phyloP scores from a whole-genome alignment of 768 basidiomycete species.

The Lepiota venenata region DNA sequence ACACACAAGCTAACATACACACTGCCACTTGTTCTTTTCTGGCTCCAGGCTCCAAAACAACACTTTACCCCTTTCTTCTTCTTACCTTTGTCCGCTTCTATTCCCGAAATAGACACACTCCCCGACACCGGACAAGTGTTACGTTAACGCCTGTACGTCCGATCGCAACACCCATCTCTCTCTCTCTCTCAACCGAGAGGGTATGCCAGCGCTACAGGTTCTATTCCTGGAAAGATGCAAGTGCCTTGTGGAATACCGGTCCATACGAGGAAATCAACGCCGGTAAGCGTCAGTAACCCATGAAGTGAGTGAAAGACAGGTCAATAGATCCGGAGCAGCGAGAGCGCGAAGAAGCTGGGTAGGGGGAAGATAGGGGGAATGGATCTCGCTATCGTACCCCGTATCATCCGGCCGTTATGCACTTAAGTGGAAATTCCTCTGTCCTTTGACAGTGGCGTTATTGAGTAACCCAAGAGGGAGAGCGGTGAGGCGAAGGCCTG shows the following conservation, averaged over 20 bases:
- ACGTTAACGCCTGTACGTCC: conserved; percentile 2
- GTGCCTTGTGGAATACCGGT: not conserved
- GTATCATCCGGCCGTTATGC: no score
- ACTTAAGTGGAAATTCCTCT: no score
- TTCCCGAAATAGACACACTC: not conserved
- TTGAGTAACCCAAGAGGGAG: no score
- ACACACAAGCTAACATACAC: not conserved
- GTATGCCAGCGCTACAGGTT: not conserved
- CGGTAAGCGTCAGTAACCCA: no score
- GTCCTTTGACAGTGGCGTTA: no score
- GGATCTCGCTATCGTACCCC: no score
- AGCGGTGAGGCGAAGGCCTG: no score
- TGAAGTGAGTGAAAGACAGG: no score
- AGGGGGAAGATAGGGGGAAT: no score
- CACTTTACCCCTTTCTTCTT: not conserved
- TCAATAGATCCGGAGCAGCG: no score
- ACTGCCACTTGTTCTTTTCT: not conserved
- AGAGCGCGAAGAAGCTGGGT: no score
- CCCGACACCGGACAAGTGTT: conserved; percentile 6
- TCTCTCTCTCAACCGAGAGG: not conserved
- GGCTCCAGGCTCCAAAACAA: not conserved
- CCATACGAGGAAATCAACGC: not conserved
- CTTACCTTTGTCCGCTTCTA: not conserved
- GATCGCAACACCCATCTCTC: not conserved
- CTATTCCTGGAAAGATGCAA: not conserved